Percentiles rank a stretch among this genome's conserved stretches.
phyloP scores from a whole-genome alignment of 2,329 filamentous ascomycete genomes.

The Diaporthe velutina region DNA sequence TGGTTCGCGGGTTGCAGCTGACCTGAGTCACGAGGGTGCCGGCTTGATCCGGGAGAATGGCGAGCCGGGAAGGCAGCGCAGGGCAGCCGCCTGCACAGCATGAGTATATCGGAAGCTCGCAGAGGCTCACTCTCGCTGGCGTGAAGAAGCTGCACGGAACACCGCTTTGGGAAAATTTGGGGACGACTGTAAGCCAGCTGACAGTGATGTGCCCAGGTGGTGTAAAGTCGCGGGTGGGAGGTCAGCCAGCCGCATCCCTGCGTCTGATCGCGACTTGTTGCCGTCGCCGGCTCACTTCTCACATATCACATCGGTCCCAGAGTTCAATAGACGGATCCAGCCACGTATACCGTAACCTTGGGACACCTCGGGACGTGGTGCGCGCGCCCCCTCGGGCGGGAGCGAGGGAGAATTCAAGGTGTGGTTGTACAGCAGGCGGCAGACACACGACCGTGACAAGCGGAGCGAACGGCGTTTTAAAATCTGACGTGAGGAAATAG shows the following conservation, averaged over 20 bases:
- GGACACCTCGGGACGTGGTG: background rate
- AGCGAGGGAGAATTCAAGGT: background rate
- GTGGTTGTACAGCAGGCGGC: slow-evolving; percentile 13
- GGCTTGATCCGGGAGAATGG: background rate
- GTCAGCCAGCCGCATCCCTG: slow-evolving; percentile 21
- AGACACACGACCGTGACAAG: background rate
- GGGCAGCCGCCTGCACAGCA: background rate
- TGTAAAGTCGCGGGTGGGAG: background rate
- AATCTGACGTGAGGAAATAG: slow-evolving; percentile 27
- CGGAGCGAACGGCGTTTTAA: slow-evolving; percentile 28
- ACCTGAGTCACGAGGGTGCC: slow-evolving; percentile 11
- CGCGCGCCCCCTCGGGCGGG: slow-evolving; percentile 14
- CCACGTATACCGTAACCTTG: slow-evolving; percentile 18
- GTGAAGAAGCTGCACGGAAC: slow-evolving; percentile 12
- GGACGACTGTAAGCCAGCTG: slow-evolving; percentile 6
- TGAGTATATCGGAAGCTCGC: background rate
- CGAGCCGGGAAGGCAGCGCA: background rate
- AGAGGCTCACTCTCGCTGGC: background rate
- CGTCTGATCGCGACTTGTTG: slow-evolving; percentile 23
- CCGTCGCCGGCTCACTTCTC: slow-evolving; percentile 21
- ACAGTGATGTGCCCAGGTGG: background rate
- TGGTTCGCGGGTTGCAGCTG: slow-evolving; percentile 18
- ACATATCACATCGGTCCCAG: slow-evolving; percentile 21
- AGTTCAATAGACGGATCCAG: background rate
- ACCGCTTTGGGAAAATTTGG: slow-evolving; percentile 15